These are phyloP conservation scores for Tubosaeta sp. DNA, from an alignment of 768 basidiomycete species.

Conservation along the genomic window DNA sequence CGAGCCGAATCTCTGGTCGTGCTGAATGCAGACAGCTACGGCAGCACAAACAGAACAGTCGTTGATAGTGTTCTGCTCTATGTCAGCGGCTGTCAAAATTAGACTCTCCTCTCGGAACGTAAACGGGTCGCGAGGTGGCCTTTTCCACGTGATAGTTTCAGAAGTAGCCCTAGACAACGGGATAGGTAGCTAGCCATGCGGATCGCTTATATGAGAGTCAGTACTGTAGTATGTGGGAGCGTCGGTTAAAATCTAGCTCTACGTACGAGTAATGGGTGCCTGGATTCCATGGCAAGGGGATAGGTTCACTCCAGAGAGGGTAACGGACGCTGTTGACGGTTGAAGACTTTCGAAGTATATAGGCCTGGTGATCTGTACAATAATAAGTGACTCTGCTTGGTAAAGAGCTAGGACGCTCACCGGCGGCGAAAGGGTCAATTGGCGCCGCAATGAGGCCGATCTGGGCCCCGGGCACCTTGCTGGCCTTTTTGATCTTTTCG, in stretches of 20 bases:
- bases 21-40: conserved; percentile 74
- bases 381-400: background rate
- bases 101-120: conserved; percentile 40
- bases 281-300: conserved; percentile 7
- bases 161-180: conserved; percentile 7
- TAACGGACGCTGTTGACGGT: conserved; percentile 34
- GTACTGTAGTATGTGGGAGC: too few relatives aligned
- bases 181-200: conserved; percentile 23
- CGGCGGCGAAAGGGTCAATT: conserved; percentile 34
- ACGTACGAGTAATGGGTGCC: conserved; percentile 19
- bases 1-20: conserved; percentile 54
- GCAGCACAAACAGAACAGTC: conserved; percentile 92
- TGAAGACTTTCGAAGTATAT: conserved; percentile 38
- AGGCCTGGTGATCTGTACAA: conserved; percentile 39
- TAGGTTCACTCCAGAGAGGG: conserved; percentile 34
- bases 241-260: background rate
- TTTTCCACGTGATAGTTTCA: conserved; percentile 19
- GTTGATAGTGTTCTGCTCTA: conserved; percentile 77
- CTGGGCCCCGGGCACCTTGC: conserved; percentile 18
- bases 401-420: conserved; percentile 21
- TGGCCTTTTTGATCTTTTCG: conserved; percentile 69
- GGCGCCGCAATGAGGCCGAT: conserved; percentile 25
- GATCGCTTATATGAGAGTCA: conserved; percentile 27
- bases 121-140: conserved; percentile 10
- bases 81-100: conserved; percentile 35